Percentiles rank a stretch among this genome's conserved stretches.
Evolutionary conservation across 495 filamentous ascomycete genomes (phyloP).

Genomic region (Jackrogersella multiformis): DNA sequence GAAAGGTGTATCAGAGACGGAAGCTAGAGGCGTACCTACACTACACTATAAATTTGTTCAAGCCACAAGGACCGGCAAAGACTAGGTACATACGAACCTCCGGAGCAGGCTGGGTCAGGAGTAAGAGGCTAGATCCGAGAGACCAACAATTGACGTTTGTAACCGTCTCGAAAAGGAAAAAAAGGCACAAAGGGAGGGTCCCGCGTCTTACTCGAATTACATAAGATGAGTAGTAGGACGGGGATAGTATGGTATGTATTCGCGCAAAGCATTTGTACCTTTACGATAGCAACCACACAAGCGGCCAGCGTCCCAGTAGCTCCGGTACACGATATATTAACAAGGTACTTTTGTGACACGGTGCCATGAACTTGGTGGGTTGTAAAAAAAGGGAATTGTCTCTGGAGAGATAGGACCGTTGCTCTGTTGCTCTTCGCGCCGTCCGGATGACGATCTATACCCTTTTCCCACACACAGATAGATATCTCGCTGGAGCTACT

Average conservation of each 20-base stretch:
- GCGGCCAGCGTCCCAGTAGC: constrained; percentile 37
- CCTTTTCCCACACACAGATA: constrained; percentile 22
- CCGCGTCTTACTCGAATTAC: constrained; percentile 37
- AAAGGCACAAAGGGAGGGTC: constrained; percentile 22
- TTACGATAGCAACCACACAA: constrained; percentile 42
- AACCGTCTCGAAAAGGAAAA: constrained; percentile 19
- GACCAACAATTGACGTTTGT: constrained; percentile 29
- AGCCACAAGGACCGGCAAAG: constrained; percentile 20
- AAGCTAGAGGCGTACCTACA: neutral
- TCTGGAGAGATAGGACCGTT: constrained; percentile 24
- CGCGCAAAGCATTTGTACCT: constrained; percentile 32
- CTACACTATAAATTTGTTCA: neutral
- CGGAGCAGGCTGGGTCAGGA: constrained; percentile 8
- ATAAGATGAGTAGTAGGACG: constrained; percentile 30
- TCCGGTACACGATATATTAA: constrained; percentile 41
- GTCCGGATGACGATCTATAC: constrained; percentile 34
- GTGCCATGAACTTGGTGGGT: constrained; percentile 36
- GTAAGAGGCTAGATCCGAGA: constrained; percentile 10
- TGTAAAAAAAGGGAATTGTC: constrained; percentile 13
- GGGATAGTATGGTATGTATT: constrained; percentile 19
- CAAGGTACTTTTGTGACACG: constrained; percentile 44
- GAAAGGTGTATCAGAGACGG: neutral
- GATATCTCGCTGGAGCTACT: constrained; percentile 20
- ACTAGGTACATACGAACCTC: too few relatives aligned
- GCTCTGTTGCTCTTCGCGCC: constrained; percentile 19